Base-by-base conservation (phyloP, 345 rosid genomes). In the Citrus sp. region DNA sequence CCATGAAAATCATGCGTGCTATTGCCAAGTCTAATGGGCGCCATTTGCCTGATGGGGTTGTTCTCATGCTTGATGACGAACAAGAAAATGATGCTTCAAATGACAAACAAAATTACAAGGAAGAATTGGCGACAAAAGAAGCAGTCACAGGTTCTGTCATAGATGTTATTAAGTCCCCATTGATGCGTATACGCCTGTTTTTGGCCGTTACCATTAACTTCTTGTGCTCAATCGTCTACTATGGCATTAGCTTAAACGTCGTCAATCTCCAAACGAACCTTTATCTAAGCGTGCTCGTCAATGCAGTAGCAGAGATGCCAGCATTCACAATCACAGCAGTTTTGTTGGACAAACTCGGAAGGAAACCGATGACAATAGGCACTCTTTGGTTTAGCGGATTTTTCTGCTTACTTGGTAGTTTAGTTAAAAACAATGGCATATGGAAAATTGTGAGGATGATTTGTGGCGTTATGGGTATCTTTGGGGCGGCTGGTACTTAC, bases 181-280 rank as follows among this genome's bases (percentile, higher is more conserved):
- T 90, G 12, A 93, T 90, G 1, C 87, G 98, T 5, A 54, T 85
- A 19, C 90, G 99, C 3, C 80, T 95, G 27, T 21, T 89, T 72
- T 56, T 95, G 69, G 75, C 96, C 0, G 88, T 90, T 16, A 87
- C 78, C 27, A 91, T 92, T 60, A 95, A 89, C 76, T 95, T 95
- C 86, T 76, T 86, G 3, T 87, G 91, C 82, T 85, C 99, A 0
- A 81, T 92, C 7, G 98, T 95, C 18, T 95, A 95, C 86, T 95
- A 95, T 35, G 99, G 99, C n/a, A 83, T 95, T 16, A 92, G 96
- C 86, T 86, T 95, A 54, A 95, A 95, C 54, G 97, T 92, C 16
- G 94, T 89, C 18, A 95, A 95, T 86, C 96, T 95, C n/a, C 78
- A 88, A 42, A 95, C 98, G 56, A 92, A 95, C 76, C 90, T 95